phyloP scores from a whole-genome alignment of 805 yeast species.

The Cyberlindnera bimundalis region DNA sequence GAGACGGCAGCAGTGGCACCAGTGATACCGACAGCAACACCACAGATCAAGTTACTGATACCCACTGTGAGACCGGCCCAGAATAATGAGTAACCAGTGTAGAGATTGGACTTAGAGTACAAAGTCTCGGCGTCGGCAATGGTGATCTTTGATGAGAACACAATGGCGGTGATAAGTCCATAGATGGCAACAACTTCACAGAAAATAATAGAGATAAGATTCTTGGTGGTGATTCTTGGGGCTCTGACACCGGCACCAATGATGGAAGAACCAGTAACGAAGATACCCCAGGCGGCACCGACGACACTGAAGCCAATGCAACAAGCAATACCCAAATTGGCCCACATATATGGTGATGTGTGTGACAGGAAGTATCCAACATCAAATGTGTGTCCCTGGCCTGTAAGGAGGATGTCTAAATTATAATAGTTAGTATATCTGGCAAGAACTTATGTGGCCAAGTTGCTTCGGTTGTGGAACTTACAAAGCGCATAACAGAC shows the following conservation, averaged over 20 bases:
- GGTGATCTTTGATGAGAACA: conserved; percentile 83
- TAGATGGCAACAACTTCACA: conserved; percentile 99
- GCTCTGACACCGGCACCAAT: conserved; percentile 98
- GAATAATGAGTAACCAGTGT: conserved; percentile 91
- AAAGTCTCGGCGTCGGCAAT: conserved; percentile 61
- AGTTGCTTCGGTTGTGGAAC: no score
- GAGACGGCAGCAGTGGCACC: conserved; percentile 98
- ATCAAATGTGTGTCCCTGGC: conserved; percentile 88
- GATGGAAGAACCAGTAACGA: conserved; percentile 90
- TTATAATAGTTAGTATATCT: conserved; percentile 4
- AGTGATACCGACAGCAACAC: conserved; percentile 94
- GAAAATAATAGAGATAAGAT: conserved; percentile 92
- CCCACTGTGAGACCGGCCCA: conserved; percentile 99
- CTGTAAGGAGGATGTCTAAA: conserved; percentile 62
- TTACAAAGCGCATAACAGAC: conserved; percentile 27
- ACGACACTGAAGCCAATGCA: conserved; percentile 94
- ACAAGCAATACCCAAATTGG: conserved; percentile 78
- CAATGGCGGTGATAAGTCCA: conserved; percentile 96
- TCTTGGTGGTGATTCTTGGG: conserved; percentile 96
- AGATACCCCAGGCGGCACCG: conserved; percentile 99
- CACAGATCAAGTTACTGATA: conserved; percentile 87
- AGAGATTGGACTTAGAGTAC: conserved; percentile 78
- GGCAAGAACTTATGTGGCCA: no score
- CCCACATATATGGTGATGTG: conserved; percentile 97
- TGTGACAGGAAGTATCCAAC: conserved; percentile 82